Percentiles rank a stretch among this genome's conserved stretches.
phyloP scores from a whole-genome alignment of 768 basidiomycete genomes.

The Ramaria rubella region DNA sequence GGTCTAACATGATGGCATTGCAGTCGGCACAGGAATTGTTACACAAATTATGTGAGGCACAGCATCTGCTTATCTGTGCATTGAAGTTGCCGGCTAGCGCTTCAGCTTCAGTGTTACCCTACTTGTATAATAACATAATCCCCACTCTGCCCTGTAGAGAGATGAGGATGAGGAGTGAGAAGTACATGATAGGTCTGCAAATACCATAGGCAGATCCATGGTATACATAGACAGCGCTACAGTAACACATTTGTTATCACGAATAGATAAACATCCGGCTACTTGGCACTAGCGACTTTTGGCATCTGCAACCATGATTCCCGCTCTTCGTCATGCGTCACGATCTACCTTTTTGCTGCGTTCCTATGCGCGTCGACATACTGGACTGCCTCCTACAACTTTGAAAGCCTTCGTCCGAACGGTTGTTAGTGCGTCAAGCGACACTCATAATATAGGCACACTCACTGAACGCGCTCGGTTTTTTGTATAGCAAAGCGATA shows the following conservation, averaged over 20 bases:
- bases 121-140: constrained; percentile 12
- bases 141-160: constrained; percentile 9
- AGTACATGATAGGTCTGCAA: background rate
- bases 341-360: constrained; percentile 19
- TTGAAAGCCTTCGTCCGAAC: constrained; percentile 37
- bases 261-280: too few species aligned
- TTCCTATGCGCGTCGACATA: constrained; percentile 19
- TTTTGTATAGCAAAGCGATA: constrained; percentile 59
- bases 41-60: constrained; percentile 58
- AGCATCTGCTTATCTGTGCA: background rate
- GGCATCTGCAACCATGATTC: constrained; percentile 19
- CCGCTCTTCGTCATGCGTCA: constrained; percentile 26
- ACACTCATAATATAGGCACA: background rate
- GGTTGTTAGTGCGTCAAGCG: constrained; percentile 49
- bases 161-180: background rate
- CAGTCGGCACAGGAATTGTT: constrained; percentile 92
- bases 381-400: constrained; percentile 17
- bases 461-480: constrained; percentile 5
- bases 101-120: background rate
- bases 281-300: background rate
- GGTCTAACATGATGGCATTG: constrained; percentile 10
- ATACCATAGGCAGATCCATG: too few species aligned
- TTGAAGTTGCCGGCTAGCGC: background rate
- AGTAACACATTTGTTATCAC: background rate
- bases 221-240: too few species aligned